A percentile compares a stretch with the other conserved stretches of the same genome.
Conservation (phyloP, 345 rosid species). For the Arabis alpina region DNA sequence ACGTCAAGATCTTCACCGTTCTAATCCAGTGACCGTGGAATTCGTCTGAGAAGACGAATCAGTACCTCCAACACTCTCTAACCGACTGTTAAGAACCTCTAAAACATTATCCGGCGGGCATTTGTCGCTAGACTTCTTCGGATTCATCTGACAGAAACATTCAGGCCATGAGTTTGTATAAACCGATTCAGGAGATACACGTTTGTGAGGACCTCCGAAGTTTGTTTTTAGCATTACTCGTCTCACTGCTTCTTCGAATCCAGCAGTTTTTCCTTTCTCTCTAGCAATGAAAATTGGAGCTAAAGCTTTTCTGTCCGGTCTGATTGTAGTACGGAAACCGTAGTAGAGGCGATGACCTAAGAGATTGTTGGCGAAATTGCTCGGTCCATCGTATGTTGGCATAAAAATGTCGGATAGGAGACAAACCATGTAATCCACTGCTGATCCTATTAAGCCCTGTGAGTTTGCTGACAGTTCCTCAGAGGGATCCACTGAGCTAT, state of each 20-base stretch:
- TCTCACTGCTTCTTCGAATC: slow-evolving; percentile 84
- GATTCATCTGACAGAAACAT: slow-evolving; percentile 80
- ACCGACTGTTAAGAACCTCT: slow-evolving; percentile 65
- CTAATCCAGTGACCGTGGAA: slow-evolving; percentile 47
- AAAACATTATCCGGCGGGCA: slow-evolving; percentile 89
- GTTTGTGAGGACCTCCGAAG: slow-evolving; percentile 95
- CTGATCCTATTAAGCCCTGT: slow-evolving; percentile 88
- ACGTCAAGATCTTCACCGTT: slow-evolving; percentile 44
- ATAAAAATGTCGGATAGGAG: slow-evolving; percentile 92
- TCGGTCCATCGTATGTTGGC: slow-evolving; percentile 99
- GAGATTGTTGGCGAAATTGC: slow-evolving; percentile 99
- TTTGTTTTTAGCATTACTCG: slow-evolving; percentile 80
- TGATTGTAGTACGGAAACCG: slow-evolving; percentile 91
- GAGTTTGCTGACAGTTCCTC: slow-evolving; percentile 72
- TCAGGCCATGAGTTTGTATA: slow-evolving; percentile 99
- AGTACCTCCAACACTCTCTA: slow-evolving; percentile 52
- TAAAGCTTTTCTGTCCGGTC: slow-evolving; percentile 92
- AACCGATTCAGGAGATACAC: slow-evolving; percentile 89
- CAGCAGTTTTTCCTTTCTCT: slow-evolving; percentile 66
- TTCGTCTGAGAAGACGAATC: slow-evolving; percentile 50
- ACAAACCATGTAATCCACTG: slow-evolving; percentile 99
- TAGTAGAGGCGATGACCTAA: slow-evolving; percentile 96
- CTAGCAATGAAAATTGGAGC: slow-evolving; percentile 79
- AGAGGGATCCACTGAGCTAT: slow-evolving; percentile 77
- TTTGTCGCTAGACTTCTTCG: slow-evolving; percentile 69